Evolutionary conservation across 2,329 filamentous ascomycete genomes (phyloP).

Genomic region (Paraconiothyrium brasiliense): DNA sequence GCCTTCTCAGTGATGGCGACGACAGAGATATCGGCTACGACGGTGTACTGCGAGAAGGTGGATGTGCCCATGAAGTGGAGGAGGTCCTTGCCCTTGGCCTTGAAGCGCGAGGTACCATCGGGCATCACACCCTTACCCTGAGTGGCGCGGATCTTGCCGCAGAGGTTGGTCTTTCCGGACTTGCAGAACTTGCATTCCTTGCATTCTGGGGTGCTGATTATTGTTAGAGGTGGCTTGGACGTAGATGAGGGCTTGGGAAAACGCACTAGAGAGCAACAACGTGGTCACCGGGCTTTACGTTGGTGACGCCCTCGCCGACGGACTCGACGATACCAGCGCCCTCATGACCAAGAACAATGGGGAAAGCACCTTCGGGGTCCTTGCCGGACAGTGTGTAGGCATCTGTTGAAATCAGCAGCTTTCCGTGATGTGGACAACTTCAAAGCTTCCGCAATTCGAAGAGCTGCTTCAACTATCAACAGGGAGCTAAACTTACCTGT

Average conservation of each 20-base stretch:
- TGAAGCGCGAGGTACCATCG: slow-evolving; percentile 94
- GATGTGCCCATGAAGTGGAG: slow-evolving; percentile 99
- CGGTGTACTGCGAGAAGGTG: slow-evolving; percentile 98
- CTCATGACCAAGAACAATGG: slow-evolving; percentile 55
- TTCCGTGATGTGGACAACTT: neutral
- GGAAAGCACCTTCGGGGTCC: slow-evolving; percentile 80
- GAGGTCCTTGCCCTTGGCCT: slow-evolving; percentile 91
- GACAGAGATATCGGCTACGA: slow-evolving; percentile 97
- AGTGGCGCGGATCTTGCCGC: slow-evolving; percentile 97
- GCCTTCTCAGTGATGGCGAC: slow-evolving; percentile 91
- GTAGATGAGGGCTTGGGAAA: neutral
- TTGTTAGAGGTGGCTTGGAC: slow-evolving; percentile 28
- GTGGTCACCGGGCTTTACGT: slow-evolving; percentile 91
- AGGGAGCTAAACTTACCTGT: slow-evolving; percentile 69
- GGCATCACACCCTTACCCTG: slow-evolving; percentile 98
- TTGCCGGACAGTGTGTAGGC: slow-evolving; percentile 80
- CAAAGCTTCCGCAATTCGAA: neutral
- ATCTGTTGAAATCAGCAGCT: slow-evolving; percentile 35
- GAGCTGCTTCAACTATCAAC: neutral
- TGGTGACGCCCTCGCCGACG: slow-evolving; percentile 92
- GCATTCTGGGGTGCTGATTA: slow-evolving; percentile 88
- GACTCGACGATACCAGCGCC: slow-evolving; percentile 55
- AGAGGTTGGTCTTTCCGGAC: slow-evolving; percentile 98
- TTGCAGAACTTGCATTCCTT: slow-evolving; percentile 99
- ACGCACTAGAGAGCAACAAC: slow-evolving; percentile 64